Evolutionary conservation across 1,139 yeast genomes (phyloP).

Genomic region (Arxiozyma bovina): DNA sequence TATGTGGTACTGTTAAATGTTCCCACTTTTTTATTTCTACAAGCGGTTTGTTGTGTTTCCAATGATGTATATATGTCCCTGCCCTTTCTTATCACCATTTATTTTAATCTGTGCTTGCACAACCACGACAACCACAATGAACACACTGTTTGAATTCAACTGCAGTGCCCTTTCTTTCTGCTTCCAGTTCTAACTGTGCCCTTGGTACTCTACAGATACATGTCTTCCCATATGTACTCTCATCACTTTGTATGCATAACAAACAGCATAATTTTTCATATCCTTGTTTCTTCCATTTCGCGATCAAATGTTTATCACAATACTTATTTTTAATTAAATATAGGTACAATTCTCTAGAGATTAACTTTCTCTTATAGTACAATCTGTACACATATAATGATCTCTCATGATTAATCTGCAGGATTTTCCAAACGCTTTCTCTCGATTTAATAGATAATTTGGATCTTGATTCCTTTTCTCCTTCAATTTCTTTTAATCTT

Average conservation of each 20-base stretch:
- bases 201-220: constrained; percentile 86
- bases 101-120: constrained; percentile 65
- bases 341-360: constrained; percentile 60
- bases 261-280: constrained; percentile 83
- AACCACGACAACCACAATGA: constrained; percentile 85
- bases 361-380: constrained; percentile 60
- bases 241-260: constrained; percentile 61
- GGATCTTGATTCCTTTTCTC: constrained; percentile 18
- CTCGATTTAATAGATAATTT: constrained; percentile 28
- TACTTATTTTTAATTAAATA: constrained; percentile 65
- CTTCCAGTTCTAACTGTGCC: constrained; percentile 37
- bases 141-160: constrained; percentile 50
- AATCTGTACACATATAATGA: constrained; percentile 69
- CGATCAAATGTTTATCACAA: constrained; percentile 63
- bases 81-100: not conserved
- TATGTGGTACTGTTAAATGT: too few species aligned
- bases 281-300: constrained; percentile 88
- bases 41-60: too few species aligned
- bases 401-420: constrained; percentile 62
- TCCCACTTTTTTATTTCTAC: too few species aligned
- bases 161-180: constrained; percentile 15
- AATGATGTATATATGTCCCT: not conserved
- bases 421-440: constrained; percentile 65
- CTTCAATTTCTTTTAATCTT: constrained; percentile 52
- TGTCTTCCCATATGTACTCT: constrained; percentile 53